Evolutionary conservation across 345 rosid species (phyloP).

Genomic region (Mercurialis annua): DNA sequence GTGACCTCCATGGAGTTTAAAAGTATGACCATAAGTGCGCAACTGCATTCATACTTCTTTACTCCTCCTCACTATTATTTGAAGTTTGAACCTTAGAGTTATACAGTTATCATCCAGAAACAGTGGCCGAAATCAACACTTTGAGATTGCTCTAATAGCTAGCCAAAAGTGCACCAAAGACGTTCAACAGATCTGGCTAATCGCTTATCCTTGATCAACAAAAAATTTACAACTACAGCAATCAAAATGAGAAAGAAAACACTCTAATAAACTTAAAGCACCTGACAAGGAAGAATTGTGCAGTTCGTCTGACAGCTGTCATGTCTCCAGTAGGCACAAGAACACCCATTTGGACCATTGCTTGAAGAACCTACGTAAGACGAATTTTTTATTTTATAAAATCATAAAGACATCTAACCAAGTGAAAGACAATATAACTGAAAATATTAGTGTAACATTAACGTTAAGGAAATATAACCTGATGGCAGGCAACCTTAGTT

Average conservation of each 20-base stretch:
- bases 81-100: not conserved
- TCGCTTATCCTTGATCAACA: not conserved
- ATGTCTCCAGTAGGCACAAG: conserved; percentile 98
- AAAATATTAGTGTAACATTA: not conserved
- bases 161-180: not conserved
- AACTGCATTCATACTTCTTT: not conserved
- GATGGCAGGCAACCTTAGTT: conserved; percentile 11
- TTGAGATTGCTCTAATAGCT: not conserved
- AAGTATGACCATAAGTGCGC: not conserved
- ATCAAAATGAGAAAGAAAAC: not conserved
- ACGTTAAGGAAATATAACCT: conserved; percentile 6
- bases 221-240: not conserved
- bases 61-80: not conserved
- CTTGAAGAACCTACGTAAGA: conserved; percentile 65
- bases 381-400: not conserved
- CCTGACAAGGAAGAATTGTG: conserved; percentile 93
- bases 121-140: not conserved
- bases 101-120: not conserved
- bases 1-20: not conserved
- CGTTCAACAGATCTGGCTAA: not conserved
- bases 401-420: not conserved
- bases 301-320: conserved; percentile 94
- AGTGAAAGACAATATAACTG: conserved; percentile 9
- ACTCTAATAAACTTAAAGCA: conserved; percentile 19
- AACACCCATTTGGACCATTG: conserved; percentile 99